Conservation (phyloP, 163 green algal genomes). For the Scenedesmus sp. region DNA sequence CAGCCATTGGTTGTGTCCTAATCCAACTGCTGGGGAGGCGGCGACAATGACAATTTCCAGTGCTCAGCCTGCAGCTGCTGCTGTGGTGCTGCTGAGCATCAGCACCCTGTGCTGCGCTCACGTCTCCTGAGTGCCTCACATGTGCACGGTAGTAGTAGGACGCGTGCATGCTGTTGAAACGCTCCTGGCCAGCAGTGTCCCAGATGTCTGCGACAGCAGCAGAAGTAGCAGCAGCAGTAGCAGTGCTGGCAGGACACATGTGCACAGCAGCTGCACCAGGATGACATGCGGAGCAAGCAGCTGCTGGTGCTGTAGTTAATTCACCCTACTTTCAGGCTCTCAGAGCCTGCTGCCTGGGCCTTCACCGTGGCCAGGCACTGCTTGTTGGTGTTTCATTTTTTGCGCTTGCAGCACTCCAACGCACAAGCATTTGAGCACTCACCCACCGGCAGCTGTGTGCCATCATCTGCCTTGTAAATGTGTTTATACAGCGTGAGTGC, state of each 20-base stretch:
- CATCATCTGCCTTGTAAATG: conserved; percentile 69
- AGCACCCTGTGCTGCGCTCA: too few relatives aligned
- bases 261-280: neutral
- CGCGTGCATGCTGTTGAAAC: conserved; percentile 80
- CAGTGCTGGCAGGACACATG: neutral
- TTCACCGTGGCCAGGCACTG: neutral
- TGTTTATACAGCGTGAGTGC: conserved; percentile 78
- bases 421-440: neutral
- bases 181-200: conserved; percentile 82
- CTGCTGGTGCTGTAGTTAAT: neutral
- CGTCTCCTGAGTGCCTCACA: neutral
- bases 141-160: conserved; percentile 81
- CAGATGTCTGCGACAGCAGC: conserved; percentile 70
- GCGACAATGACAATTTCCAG: too few relatives aligned
- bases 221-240: neutral
- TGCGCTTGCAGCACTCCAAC: neutral
- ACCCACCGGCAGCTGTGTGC: conserved; percentile 62
- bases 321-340: neutral
- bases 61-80: neutral
- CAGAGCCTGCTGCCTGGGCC: too few relatives aligned
- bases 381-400: neutral
- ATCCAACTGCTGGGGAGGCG: too few relatives aligned
- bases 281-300: neutral
- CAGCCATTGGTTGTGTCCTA: too few relatives aligned
- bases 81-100: neutral